A percentile compares a stretch with the other conserved stretches of the same genome.
These are phyloP conservation scores for Agarophyton chilense DNA, from an alignment of 23 red algal genomes.

Conservation along the genomic window DNA sequence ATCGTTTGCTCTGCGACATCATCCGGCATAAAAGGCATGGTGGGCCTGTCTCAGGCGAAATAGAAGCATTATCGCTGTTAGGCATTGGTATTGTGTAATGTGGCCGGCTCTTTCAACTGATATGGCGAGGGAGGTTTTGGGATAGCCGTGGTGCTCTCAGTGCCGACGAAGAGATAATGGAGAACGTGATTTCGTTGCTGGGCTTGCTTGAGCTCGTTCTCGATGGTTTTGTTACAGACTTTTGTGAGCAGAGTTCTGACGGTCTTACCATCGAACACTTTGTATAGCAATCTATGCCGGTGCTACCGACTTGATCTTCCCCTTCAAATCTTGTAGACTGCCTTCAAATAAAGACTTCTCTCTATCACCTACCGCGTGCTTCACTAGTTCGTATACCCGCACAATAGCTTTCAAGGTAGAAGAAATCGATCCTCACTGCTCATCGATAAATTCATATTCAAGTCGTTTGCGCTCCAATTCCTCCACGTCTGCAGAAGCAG, in stretches of 20 bases:
- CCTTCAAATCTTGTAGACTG: too few species aligned
- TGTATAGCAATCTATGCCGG: too few species aligned
- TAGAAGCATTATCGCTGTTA: background rate
- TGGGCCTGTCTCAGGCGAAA: background rate
- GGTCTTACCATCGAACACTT: too few species aligned
- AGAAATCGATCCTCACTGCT: too few species aligned
- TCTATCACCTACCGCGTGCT: too few species aligned
- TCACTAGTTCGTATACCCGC: too few species aligned
- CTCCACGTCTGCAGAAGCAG: too few species aligned
- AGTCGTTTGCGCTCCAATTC: too few species aligned
- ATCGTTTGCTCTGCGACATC: background rate
- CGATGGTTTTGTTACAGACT: background rate
- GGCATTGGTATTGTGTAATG: background rate
- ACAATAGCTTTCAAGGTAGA: too few species aligned
- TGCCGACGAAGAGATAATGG: background rate
- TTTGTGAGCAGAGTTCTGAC: conserved; percentile 5
- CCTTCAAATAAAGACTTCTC: too few species aligned
- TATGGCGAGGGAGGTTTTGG: background rate
- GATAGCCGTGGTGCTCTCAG: background rate
- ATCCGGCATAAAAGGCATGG: background rate
- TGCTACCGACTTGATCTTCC: too few species aligned
- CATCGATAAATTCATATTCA: too few species aligned
- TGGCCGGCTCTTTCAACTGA: background rate
- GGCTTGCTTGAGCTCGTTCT: background rate
- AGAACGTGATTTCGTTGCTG: background rate